Percentiles rank a stretch among this genome's conserved stretches.
phyloP scores from a whole-genome alignment of 495 filamentous ascomycete species.

The Penicillium mononematosum region DNA sequence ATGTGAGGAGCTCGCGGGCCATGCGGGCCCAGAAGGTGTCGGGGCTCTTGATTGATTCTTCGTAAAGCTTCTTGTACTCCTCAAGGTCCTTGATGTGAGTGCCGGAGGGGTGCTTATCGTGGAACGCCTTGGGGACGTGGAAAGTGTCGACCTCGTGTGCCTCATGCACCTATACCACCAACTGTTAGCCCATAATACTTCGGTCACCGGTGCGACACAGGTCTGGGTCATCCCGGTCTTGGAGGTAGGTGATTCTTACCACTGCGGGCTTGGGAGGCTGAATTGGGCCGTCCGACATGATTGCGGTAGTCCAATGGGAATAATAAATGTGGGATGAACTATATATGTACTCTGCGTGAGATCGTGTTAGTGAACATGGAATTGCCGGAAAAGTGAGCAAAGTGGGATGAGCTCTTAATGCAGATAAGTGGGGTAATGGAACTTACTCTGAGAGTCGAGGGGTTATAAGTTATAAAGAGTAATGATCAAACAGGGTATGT shows the following conservation, averaged over 20 bases:
- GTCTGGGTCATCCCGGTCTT: not conserved
- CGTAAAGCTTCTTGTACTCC: constrained; percentile 90
- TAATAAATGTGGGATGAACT: not conserved
- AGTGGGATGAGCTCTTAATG: not conserved
- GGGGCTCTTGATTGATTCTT: constrained; percentile 90
- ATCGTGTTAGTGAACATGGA: not conserved
- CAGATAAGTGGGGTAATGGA: not conserved
- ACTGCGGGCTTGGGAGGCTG: constrained; percentile 59
- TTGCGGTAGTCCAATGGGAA: constrained; percentile 19
- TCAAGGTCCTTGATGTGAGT: constrained; percentile 70
- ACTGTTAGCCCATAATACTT: not conserved
- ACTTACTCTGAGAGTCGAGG: not conserved
- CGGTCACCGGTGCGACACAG: not conserved
- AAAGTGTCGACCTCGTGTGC: constrained; percentile 84
- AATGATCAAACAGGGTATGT: not conserved
- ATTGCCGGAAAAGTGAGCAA: constrained; percentile 2
- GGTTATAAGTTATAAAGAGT: not conserved
- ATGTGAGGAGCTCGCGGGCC: constrained; percentile 87
- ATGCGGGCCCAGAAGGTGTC: constrained; percentile 85
- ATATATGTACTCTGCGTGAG: constrained; percentile 4
- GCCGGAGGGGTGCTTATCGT: constrained; percentile 68
- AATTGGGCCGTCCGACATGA: constrained; percentile 65
- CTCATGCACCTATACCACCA: constrained; percentile 52
- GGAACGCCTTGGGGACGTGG: constrained; percentile 61
- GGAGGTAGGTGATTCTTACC: constrained; percentile 43